Percentiles rank a stretch among this genome's conserved stretches.
These are phyloP conservation scores for Saccharum officinarum DNA, from an alignment of 176 grass and related monocot genomes.

Conservation along the genomic window DNA sequence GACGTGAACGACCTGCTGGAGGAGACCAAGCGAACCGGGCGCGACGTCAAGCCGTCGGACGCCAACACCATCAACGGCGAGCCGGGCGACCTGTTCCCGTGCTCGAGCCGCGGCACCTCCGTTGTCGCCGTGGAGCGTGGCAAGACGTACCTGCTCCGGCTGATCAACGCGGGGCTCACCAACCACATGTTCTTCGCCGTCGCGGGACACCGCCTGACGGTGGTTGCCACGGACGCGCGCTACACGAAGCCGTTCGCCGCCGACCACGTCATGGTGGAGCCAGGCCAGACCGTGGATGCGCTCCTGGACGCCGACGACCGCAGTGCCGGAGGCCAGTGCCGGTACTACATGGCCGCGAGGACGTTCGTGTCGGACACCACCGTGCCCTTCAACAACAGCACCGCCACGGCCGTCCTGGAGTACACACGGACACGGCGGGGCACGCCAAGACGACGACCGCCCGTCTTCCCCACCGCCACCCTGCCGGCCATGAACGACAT, in stretches of 20 bases:
- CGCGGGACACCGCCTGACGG: constrained; percentile 50
- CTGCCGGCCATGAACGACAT: constrained; percentile 20
- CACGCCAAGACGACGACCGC: background rate
- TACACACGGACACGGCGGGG: background rate
- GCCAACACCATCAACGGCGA: constrained; percentile 62
- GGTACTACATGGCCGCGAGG: constrained; percentile 47
- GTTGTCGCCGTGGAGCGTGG: constrained; percentile 38
- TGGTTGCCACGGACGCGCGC: constrained; percentile 32
- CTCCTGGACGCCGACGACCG: constrained; percentile 22
- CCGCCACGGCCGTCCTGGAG: constrained; percentile 40
- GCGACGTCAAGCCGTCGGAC: constrained; percentile 28
- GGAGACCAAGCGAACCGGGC: constrained; percentile 5
- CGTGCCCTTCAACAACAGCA: constrained; percentile 14
- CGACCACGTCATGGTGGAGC: constrained; percentile 21
- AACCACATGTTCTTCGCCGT: constrained; percentile 58
- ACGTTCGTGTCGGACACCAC: background rate
- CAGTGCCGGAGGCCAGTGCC: background rate
- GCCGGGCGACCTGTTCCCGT: constrained; percentile 24
- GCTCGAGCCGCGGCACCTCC: constrained; percentile 4
- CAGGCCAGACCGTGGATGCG: constrained; percentile 42
- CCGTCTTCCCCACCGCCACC: background rate
- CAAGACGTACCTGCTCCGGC: constrained; percentile 60
- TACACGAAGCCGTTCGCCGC: constrained; percentile 6
- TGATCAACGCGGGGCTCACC: constrained; percentile 64
- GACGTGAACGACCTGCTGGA: background rate